Evolutionary conservation across 2,329 filamentous ascomycete genomes (phyloP).

Genomic region (Neonectria faginata): DNA sequence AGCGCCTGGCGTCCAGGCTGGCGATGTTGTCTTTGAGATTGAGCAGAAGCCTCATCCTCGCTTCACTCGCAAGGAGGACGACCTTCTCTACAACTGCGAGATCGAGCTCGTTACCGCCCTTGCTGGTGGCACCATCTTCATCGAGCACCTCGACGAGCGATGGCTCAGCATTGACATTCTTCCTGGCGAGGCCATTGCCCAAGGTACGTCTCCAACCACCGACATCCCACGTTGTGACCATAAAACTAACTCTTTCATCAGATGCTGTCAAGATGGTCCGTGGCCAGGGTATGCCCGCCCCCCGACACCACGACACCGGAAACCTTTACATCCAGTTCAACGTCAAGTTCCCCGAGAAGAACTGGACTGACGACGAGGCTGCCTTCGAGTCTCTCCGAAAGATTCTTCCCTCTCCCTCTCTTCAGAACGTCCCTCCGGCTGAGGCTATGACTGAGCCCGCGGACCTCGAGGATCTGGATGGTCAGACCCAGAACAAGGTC

Average conservation of each 20-base stretch:
- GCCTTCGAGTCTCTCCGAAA: constrained; percentile 84
- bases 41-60: constrained; percentile 98
- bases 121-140: constrained; percentile 88
- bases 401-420: constrained; percentile 78
- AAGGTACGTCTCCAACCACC: constrained; percentile 70
- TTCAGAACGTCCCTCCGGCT: constrained; percentile 75
- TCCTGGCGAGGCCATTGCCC: constrained; percentile 93
- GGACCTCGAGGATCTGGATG: constrained; percentile 86
- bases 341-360: constrained; percentile 93
- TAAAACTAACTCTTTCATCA: constrained; percentile 53
- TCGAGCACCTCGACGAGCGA: constrained; percentile 97
- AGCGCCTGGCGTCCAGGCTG: constrained; percentile 89
- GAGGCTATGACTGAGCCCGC: constrained; percentile 95
- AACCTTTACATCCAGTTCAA: constrained; percentile 98
- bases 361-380: constrained; percentile 73
- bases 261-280: constrained; percentile 93
- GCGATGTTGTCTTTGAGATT: constrained; percentile 98
- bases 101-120: constrained; percentile 96
- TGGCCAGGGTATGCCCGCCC: constrained; percentile 97
- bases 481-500: constrained; percentile 71
- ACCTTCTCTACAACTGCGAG: constrained; percentile 93
- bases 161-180: constrained; percentile 95
- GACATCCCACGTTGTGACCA: neutral
- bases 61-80: constrained; percentile 96
- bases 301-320: constrained; percentile 92